Base-by-base conservation (phyloP, 1,139 yeast species). In the Magnusiomyces starmeri region DNA sequence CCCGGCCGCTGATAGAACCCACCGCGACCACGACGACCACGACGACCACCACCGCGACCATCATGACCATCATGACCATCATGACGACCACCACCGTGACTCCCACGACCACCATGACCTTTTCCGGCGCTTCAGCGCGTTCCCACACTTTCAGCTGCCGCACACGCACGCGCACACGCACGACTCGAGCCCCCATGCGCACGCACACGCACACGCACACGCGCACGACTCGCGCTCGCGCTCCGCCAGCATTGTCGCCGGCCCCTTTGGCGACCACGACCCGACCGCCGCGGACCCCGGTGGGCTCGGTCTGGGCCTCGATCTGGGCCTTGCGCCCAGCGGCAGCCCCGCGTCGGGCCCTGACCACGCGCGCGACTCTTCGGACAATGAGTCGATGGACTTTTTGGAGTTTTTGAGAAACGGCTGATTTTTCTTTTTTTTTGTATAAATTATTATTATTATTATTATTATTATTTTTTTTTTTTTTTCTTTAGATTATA, bases 331-430 rank as follows among this genome's bases (percentile, higher is more conserved):
- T n/a, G n/a, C n/a, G 24, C 21, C 10, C 42, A 39, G 42, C 14
- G 21, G 21, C 24, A 39, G 42, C 21, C 4, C 42, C 4, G 24
- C 9, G 7, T 22, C 24, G 7, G 8, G 25, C 6, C 10, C 16
- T 16, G 24, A 39, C 42, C 14, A 18, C 6, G 25, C 8, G 24
- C 24, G 7, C 9, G 42, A 7, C 40, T 8, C 16, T 7, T 32
- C 37, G 37, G 37, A 32, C 26, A 34, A 43, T 9, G 26, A 26
- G 14, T 27, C 37, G 24, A 43, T 43, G 46, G 46, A 43, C 26
- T 43, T 43, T 43, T 16, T 43, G 27, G 46, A 43, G 39, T 43
- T 43, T 43, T n/a, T 43, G 6, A 16, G 39, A 26, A 9, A 32
- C 37, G n/a, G n/a, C n/a, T 10, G 37, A 6, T 32, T 32, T 32